Evolutionary conservation across 192 early-diverging fungal species (phyloP), one percentile per base, ranked within the genome.

Genomic region (Entomortierella parvispora): DNA sequence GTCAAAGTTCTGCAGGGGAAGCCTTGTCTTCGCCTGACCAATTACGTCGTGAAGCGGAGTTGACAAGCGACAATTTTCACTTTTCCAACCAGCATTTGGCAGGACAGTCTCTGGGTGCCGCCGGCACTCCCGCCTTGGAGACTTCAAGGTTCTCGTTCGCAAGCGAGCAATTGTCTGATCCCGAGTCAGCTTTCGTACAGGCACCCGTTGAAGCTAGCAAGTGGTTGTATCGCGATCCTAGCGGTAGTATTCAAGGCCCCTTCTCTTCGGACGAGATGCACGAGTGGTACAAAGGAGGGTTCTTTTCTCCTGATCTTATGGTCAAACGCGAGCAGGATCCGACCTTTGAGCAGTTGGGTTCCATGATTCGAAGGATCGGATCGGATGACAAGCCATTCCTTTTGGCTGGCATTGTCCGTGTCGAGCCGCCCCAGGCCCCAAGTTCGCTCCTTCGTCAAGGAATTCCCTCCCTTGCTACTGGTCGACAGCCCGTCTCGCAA

Each of bases 211-310:
- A 82, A 49, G 61, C 75, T 37, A 63, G 74, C 49, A 81, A 85
- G 58, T 97, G 96, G 96, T 86, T 89, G 56, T 96, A 96, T 68
- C 88, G 93, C 31, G 96, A 96, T 69, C 93, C 94, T 8, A 87
- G 86, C 65, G 93, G 93, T 10, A 89, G 84, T 48, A 85, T 95
- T 25, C 96, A 97, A 79, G 97, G 74, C 2, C 96, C 97, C 25
- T 99, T 97, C 71, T 80, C 86, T 11, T 86, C 91, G 18, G 79
- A 90, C 14, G 91, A 96, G 52, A 99, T 99, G 97, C 94, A 99
- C 48, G 95, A 94, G 43, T 99, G 97, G 97, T 95, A 88, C 81
- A 86, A 85, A 23, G 90, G 86, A 23, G 93, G 93, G 26, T 99
- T 94, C 76, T 97, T 99, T 68, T 83, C 85, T 0, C 81, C 84